These are phyloP conservation scores for Colletotrichum coccodes DNA, from an alignment of 2,329 filamentous ascomycete species.

Conservation along the genomic window DNA sequence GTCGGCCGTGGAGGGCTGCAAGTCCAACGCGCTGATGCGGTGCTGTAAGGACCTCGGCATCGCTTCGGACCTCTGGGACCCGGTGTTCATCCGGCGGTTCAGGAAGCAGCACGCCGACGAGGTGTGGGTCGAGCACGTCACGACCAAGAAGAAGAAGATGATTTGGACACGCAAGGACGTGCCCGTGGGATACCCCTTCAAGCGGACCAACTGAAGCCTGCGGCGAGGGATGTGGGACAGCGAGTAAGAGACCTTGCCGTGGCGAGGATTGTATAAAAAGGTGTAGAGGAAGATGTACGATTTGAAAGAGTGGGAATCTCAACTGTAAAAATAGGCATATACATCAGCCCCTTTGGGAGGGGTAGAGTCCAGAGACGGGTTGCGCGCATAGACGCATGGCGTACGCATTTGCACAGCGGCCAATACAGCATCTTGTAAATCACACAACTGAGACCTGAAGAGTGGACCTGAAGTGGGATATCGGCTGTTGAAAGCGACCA, in stretches of 20 bases:
- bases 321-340: conserved; percentile 3
- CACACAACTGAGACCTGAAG: background rate
- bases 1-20: conserved; percentile 95
- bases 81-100: conserved; percentile 86
- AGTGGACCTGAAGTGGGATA: background rate
- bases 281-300: background rate
- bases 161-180: conserved; percentile 89
- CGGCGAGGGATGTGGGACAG: no score
- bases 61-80: conserved; percentile 96
- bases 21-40: conserved; percentile 96
- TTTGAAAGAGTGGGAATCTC: background rate
- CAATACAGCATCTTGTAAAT: background rate
- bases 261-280: background rate
- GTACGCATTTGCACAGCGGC: conserved; percentile 11
- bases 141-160: conserved; percentile 89
- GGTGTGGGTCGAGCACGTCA: conserved; percentile 88
- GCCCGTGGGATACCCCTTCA: conserved; percentile 72
- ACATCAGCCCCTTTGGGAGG: background rate
- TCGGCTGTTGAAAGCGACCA: conserved; percentile 16
- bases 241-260: background rate
- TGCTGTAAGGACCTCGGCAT: conserved; percentile 98
- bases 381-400: background rate
- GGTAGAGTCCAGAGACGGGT: background rate
- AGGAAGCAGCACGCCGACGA: conserved; percentile 80
- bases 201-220: conserved; percentile 38